Evolutionary conservation across 345 rosid genomes (phyloP), one percentile per base, ranked within the genome.

Genomic region (Citrus unshiu): DNA sequence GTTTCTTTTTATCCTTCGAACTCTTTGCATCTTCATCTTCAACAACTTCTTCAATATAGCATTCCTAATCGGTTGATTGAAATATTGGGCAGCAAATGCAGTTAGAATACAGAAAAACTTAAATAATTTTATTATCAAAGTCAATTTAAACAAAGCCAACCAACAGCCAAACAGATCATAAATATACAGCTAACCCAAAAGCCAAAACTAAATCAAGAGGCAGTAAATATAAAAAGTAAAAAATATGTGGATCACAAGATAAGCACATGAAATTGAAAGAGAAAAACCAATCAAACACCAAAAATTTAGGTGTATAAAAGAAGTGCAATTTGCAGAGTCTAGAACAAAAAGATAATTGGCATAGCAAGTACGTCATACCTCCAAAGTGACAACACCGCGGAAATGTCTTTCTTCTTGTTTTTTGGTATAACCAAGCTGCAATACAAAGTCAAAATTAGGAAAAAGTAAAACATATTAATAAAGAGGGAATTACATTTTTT

Each of bases 381-480:
- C 99, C 88, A 97, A 89, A 65, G 89, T 86, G 73, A 97, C 87
- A 77, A 95, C 97, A 80, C 99, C 99, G 25, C 96, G 97, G 76
- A 97, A 97, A 77, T 90, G 93, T 77, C 91, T 88, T 80, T 97
- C 99, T 84, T 97, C 99, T 87, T 88, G 93, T 87, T 93, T 97
- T 86, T 91, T 93, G 59, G 99, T 94, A 84, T 97, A 97, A 72
- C 99, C 98, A 73, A 96, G 94, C 99, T 96, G 90, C 82, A 82
- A 68, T 46, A 84, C 22, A 85, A 83, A 57, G 27, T 49, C 56
- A 75, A 72, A 14, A 61, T 65, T 62, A 63, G 12, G 70, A 9
- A 4, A 1, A 65, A 54, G 16, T 19, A 40, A 9, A 57, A 27
- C 54, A 30, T 18, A 46, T 43, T 40, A 24, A 70, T 37, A 39